Conservation (phyloP, 768 basidiomycete species). For the Suillus sp. region DNA sequence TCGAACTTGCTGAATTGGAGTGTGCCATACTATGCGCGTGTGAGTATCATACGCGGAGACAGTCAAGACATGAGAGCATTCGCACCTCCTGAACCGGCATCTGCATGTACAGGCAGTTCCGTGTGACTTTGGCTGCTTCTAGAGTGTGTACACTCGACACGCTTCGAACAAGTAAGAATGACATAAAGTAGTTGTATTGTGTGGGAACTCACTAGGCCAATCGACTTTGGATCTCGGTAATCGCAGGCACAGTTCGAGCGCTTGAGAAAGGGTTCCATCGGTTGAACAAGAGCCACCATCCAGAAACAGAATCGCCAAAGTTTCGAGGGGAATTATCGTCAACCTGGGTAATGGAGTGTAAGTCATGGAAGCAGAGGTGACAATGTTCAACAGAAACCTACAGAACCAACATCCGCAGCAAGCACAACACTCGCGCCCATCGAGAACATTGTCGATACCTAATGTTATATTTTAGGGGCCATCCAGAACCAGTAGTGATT, state of each 20-base stretch:
- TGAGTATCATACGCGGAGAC: not conserved
- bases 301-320: slow-evolving; percentile 94
- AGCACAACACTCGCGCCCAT: slow-evolving; percentile 91
- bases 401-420: slow-evolving; percentile 91
- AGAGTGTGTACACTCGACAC: slow-evolving; percentile 94
- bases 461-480: slow-evolving; percentile 13
- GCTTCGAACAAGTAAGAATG: slow-evolving; percentile 43
- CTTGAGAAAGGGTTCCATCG: slow-evolving; percentile 90
- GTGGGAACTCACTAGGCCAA: slow-evolving; percentile 83
- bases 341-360: slow-evolving; percentile 45
- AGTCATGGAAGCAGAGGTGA: slow-evolving; percentile 1
- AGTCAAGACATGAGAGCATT: slow-evolving; percentile 1
- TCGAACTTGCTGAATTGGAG: slow-evolving; percentile 88
- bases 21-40: slow-evolving; percentile 71
- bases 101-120: slow-evolving; percentile 87
- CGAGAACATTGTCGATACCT: slow-evolving; percentile 90
- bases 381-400: slow-evolving; percentile 40
- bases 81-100: slow-evolving; percentile 93
- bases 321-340: slow-evolving; percentile 95
- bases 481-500: not conserved
- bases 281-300: slow-evolving; percentile 94
- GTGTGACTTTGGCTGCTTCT: slow-evolving; percentile 91
- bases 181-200: not conserved
- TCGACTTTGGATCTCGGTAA: slow-evolving; percentile 92
- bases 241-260: slow-evolving; percentile 75